Conservation (phyloP, 2,329 filamentous ascomycete species). For the Cladophialophora yegresii region DNA sequence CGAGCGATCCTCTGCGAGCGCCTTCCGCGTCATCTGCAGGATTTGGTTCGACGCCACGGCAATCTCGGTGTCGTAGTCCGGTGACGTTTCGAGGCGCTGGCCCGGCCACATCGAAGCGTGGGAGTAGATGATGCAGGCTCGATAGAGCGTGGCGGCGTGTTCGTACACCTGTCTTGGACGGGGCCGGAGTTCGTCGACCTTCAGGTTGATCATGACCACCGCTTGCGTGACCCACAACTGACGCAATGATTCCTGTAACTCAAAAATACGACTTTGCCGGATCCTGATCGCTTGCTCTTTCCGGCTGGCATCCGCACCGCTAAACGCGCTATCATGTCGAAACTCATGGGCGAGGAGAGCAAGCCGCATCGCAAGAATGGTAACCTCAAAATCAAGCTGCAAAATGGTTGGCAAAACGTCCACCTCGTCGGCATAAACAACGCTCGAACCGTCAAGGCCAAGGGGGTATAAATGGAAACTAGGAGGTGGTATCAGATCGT, state of each 20-base stretch:
- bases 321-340: slow-evolving; percentile 42
- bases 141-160: slow-evolving; percentile 53
- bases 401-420: slow-evolving; percentile 47
- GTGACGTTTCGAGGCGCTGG: slow-evolving; percentile 48
- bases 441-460: slow-evolving; percentile 41
- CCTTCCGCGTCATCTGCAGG: slow-evolving; percentile 47
- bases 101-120: slow-evolving; percentile 56
- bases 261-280: slow-evolving; percentile 42
- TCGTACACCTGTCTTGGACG: slow-evolving; percentile 46
- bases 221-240: slow-evolving; percentile 45
- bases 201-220: slow-evolving; percentile 42
- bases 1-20: slow-evolving; percentile 44
- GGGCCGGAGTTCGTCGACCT: slow-evolving; percentile 43
- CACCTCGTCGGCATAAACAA: slow-evolving; percentile 44
- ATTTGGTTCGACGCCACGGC: slow-evolving; percentile 50
- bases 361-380: slow-evolving; percentile 49
- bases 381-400: slow-evolving; percentile 50
- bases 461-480: slow-evolving; percentile 45
- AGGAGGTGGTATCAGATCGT: slow-evolving; percentile 51
- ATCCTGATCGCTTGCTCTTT: slow-evolving; percentile 35
- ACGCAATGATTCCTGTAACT: slow-evolving; percentile 43
- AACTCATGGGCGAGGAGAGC: slow-evolving; percentile 48
- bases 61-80: slow-evolving; percentile 47
- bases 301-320: slow-evolving; percentile 27
- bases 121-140: slow-evolving; percentile 55